Percentiles rank a stretch among this genome's conserved stretches.
Conservation (phyloP, 129 eudicot genomes). For the Centrapalus pauciflorus region DNA sequence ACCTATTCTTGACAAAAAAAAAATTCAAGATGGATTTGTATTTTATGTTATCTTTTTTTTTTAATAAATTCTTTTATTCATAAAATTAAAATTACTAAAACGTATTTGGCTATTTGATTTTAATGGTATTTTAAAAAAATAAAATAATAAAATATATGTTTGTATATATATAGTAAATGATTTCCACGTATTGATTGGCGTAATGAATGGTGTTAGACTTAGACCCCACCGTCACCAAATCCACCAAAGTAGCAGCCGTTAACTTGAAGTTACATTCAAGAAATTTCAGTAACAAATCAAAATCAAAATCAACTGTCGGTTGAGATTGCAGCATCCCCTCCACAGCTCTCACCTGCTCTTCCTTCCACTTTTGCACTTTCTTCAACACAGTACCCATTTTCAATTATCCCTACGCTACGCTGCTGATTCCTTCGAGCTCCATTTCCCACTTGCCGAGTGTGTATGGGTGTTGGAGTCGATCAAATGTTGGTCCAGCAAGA, state of each 20-base stretch:
- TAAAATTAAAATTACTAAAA: too few species aligned
- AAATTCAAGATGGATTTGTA: too few species aligned
- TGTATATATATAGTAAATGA: too few species aligned
- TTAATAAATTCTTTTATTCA: too few species aligned
- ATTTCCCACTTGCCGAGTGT: not conserved
- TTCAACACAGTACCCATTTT: not conserved
- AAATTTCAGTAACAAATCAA: not conserved
- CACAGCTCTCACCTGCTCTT: slow-evolving; percentile 26
- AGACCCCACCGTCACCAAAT: slow-evolving; percentile 25
- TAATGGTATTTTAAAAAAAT: too few species aligned
- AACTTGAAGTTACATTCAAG: slow-evolving; percentile 20
- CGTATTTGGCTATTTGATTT: too few species aligned
- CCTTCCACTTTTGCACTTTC: not conserved
- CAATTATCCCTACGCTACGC: not conserved
- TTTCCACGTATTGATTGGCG: not conserved
- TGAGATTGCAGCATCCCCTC: not conserved
- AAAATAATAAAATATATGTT: too few species aligned
- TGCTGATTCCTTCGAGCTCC: not conserved
- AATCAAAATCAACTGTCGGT: slow-evolving; percentile 32
- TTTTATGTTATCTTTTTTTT: not conserved
- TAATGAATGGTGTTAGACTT: too few species aligned
- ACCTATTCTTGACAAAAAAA: too few species aligned
- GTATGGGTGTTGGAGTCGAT: slow-evolving; percentile 19
- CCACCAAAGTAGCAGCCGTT: slow-evolving; percentile 32
- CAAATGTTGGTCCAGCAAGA: slow-evolving; percentile 80